phyloP scores from a whole-genome alignment of 75 land plant genomes.

The Ceratopteris richardii region DNA sequence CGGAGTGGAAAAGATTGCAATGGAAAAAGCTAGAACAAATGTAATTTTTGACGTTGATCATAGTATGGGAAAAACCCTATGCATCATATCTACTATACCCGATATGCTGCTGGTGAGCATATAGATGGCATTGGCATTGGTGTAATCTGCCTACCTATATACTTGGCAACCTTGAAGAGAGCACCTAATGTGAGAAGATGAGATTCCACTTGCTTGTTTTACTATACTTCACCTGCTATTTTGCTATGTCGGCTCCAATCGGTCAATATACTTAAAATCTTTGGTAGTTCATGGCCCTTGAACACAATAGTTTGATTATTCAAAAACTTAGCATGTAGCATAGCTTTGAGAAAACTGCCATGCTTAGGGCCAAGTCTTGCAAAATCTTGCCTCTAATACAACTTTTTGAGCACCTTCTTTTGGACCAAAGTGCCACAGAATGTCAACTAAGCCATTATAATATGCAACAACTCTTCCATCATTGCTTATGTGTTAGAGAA shows the following conservation, averaged over 20 bases:
- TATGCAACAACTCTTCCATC: conserved; percentile 35
- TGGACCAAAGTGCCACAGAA: conserved; percentile 48
- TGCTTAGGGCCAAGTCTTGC: conserved; percentile 83
- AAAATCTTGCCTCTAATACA: conserved; percentile 75
- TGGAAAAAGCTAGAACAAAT: no score
- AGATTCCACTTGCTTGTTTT: conserved; percentile 62
- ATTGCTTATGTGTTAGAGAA: no score
- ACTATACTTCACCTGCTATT: conserved; percentile 82
- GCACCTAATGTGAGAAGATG: conserved; percentile 63
- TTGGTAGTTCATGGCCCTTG: conserved; percentile 71
- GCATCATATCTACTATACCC: no score
- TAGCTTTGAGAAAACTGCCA: conserved; percentile 79
- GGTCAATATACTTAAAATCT: conserved; percentile 84
- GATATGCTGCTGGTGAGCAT: no score
- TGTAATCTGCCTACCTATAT: no score
- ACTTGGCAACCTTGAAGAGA: conserved; percentile 67
- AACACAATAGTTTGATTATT: conserved; percentile 59
- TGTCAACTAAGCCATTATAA: conserved; percentile 34
- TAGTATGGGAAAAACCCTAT: no score
- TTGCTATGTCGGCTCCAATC: conserved; percentile 99
- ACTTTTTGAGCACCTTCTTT: conserved; percentile 85
- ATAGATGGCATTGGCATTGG: no score
- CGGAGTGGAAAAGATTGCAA: no score
- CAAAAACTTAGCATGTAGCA: conserved; percentile 90
- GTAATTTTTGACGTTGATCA: no score